phyloP scores from a whole-genome alignment of 163 green algal species.

The Picocystis sp. region DNA sequence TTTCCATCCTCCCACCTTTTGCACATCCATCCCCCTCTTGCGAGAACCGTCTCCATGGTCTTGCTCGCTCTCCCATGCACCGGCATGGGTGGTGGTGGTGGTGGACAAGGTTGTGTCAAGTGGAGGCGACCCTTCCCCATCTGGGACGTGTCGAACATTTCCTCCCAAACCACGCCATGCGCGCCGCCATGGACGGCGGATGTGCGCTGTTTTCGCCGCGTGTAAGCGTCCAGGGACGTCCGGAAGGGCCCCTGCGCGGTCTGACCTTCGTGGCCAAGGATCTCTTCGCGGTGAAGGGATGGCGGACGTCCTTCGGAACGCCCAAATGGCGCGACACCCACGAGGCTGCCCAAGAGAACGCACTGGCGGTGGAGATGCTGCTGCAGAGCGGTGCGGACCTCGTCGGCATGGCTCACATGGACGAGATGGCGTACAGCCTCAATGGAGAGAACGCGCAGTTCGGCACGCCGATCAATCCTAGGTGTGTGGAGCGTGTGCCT shows the following conservation, averaged over 20 bases:
- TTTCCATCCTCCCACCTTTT: too few species aligned
- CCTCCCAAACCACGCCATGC: too few species aligned
- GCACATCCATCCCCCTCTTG: too few species aligned
- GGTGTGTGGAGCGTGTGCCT: conserved; percentile 54
- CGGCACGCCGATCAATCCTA: conserved; percentile 70
- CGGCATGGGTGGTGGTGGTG: too few species aligned
- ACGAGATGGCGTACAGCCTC: conserved; percentile 37
- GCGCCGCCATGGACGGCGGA: too few species aligned
- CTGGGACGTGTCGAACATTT: too few species aligned
- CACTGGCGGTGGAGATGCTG: conserved; percentile 21
- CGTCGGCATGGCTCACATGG: conserved; percentile 51
- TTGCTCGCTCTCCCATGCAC: too few species aligned
- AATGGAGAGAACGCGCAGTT: conserved; percentile 74
- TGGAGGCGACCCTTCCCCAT: too few species aligned
- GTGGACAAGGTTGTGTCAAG: too few species aligned
- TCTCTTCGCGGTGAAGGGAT: conserved; percentile 54
- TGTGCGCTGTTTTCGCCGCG: neutral
- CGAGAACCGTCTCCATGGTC: too few species aligned
- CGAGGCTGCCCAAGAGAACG: conserved; percentile 5
- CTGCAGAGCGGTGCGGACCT: conserved; percentile 34
- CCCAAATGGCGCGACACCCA: conserved; percentile 63
- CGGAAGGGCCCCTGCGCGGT: conserved; percentile 30
- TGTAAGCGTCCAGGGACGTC: conserved; percentile 3
- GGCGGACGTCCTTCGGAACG: conserved; percentile 60
- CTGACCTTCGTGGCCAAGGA: conserved; percentile 66